These are phyloP conservation scores for Phytophthora syringae DNA, from an alignment of 352 stramenopile species.

Conservation along the genomic window DNA sequence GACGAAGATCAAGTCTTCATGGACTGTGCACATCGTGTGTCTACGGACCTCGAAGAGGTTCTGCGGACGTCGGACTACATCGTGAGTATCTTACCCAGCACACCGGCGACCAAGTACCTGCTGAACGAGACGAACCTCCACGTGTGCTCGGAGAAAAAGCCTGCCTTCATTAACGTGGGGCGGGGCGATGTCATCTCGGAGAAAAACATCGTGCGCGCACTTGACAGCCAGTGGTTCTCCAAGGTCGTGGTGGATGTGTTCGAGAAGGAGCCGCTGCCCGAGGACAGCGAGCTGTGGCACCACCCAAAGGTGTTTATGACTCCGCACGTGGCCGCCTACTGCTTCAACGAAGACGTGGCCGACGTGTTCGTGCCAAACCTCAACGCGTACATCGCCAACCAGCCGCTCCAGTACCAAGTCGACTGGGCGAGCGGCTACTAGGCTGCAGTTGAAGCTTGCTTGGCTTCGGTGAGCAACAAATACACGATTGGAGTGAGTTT, in stretches of 20 bases:
- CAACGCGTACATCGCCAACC: slow-evolving; percentile 30
- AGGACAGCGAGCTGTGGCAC: slow-evolving; percentile 62
- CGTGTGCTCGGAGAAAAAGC: slow-evolving; percentile 57
- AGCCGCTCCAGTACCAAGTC: slow-evolving; percentile 29
- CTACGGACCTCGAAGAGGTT: slow-evolving; percentile 53
- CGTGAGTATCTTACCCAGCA: slow-evolving; percentile 87
- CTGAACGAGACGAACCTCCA: slow-evolving; percentile 56
- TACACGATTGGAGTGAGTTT: too few relatives aligned
- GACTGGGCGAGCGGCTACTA: slow-evolving; percentile 39
- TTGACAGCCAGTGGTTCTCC: slow-evolving; percentile 69
- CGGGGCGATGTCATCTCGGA: slow-evolving; percentile 83
- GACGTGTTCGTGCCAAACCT: slow-evolving; percentile 69
- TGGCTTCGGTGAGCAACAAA: too few relatives aligned
- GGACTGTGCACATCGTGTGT: slow-evolving; percentile 46
- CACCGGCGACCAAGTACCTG: slow-evolving; percentile 66
- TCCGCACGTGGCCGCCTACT: slow-evolving; percentile 79
- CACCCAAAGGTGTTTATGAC: slow-evolving; percentile 69
- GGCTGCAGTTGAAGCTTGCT: too few relatives aligned
- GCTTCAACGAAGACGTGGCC: slow-evolving; percentile 72
- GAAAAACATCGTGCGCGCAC: slow-evolving; percentile 51
- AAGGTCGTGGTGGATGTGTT: slow-evolving; percentile 59
- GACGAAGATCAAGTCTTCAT: slow-evolving; percentile 17
- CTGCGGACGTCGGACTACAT: slow-evolving; percentile 72
- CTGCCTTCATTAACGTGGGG: slow-evolving; percentile 91
- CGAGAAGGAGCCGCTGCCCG: slow-evolving; percentile 48